Evolutionary conservation across 2,329 filamentous ascomycete genomes (phyloP), one percentile per base, ranked within the genome.

Genomic region (Calonectria pauciramosa): DNA sequence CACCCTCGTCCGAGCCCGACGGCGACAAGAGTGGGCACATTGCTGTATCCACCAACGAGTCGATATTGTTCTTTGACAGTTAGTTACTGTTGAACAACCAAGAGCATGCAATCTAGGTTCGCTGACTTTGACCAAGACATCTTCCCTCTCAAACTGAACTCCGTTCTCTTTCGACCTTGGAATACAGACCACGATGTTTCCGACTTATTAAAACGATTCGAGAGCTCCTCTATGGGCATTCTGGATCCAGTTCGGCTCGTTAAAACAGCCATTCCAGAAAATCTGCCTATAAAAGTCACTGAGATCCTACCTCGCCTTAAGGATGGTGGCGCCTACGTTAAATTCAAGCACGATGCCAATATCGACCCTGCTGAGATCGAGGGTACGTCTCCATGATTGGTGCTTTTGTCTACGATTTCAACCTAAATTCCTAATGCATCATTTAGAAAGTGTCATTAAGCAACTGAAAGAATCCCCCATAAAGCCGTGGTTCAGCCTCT

Each of bases 281-380:
- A 89, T 13, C 80, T 93, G 2, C 88, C 91, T 1, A 87, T 98
- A 63, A 92, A 93, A 72, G 91, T 98, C 60, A 94, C 93, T 4
- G 94, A 98, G 81, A 93, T 98, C 20, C 85, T 98, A 23, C 96
- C 96, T 0, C 91, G 96, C 4, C 88, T 97, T 34, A 96, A 97
- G 80, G 97, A 99, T 82, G 97, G 97, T 20, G 97, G 97, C 16
- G 95, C 95, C 0, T 99, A 97, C 83, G 93, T 99, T 83, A 98
- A 97, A 84, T 96, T 97, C 82, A 90, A 89, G 20, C 91, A 89
- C 68, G 85, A 86, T 49, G 75, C 83, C 1, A 84, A 83, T 14
- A 79, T 86, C 13, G 82, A 85, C 5, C 81, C 86, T 3, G 83
- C 86, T 60, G 80, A 88, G 63, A 82, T 90, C 63, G 88, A 90